Evolutionary conservation across 2,329 filamentous ascomycete species (phyloP).

Genomic region (Monosporascus sp.): DNA sequence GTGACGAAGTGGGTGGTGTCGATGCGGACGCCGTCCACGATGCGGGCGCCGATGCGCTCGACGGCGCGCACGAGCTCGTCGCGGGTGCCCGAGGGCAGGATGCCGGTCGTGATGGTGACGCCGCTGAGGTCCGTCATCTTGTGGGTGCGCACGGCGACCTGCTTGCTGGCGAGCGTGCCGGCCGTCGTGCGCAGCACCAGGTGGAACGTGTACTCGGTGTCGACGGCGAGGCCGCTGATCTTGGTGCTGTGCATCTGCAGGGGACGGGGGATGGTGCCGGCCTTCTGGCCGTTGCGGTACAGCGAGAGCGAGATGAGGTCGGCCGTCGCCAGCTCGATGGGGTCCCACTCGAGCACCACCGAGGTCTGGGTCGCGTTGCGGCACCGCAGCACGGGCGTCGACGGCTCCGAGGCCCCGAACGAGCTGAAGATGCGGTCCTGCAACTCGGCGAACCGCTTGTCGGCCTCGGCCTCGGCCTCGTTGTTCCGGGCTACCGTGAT

Average conservation of each 20-base stretch:
- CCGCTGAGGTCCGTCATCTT: slow-evolving; percentile 98
- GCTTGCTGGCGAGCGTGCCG: slow-evolving; percentile 79
- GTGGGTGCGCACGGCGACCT: slow-evolving; percentile 82
- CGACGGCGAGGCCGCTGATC: slow-evolving; percentile 91
- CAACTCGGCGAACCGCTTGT: slow-evolving; percentile 73
- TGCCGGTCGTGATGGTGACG: slow-evolving; percentile 87
- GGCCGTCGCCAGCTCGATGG: slow-evolving; percentile 86
- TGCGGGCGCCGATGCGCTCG: slow-evolving; percentile 84
- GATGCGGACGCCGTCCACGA: slow-evolving; percentile 85
- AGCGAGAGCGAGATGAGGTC: slow-evolving; percentile 84
- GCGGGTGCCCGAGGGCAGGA: slow-evolving; percentile 68
- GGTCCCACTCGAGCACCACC: slow-evolving; percentile 96
- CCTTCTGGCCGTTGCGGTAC: slow-evolving; percentile 95
- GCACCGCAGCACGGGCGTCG: slow-evolving; percentile 75
- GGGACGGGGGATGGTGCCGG: slow-evolving; percentile 86
- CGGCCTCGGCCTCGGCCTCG: slow-evolving; percentile 67
- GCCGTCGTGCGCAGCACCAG: slow-evolving; percentile 86
- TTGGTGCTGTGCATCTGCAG: slow-evolving; percentile 90
- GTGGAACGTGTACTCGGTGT: slow-evolving; percentile 94
- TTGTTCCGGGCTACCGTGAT: slow-evolving; percentile 90
- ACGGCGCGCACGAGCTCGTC: slow-evolving; percentile 72
- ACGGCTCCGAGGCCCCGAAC: slow-evolving; percentile 77
- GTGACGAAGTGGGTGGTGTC: slow-evolving; percentile 99
- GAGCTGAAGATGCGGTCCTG: slow-evolving; percentile 82
- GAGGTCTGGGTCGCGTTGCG: slow-evolving; percentile 98